Base-by-base conservation (phyloP, 768 basidiomycete species). In the Russula griseocarnosa region DNA sequence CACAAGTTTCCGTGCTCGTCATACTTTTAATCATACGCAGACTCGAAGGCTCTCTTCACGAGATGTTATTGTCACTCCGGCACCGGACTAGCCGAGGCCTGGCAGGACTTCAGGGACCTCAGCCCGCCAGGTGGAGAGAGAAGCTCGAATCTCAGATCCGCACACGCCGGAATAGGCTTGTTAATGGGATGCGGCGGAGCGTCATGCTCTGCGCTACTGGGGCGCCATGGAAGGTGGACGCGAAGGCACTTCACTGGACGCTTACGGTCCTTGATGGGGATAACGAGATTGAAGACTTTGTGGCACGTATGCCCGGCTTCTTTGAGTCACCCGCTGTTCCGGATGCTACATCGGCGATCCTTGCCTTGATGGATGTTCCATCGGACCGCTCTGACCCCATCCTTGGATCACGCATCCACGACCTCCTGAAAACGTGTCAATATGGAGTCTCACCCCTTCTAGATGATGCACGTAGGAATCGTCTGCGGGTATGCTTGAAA, bases 231-330 rank as follows among this genome's bases (percentile, higher is more conserved):
- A 20, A 28, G 20, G 32, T 36, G 28, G 61, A 61, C 26, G 26
- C 32, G 16, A 40, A 22, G 24, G 54, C 61, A 5, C 53, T 61
- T 30, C 13, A 46, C 54, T 61, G 61, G 61, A 61, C 54, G 13
- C 61, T 61, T 36, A 61, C 61, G 2, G 13, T 18, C 11, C 61
- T 61, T 20, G 61, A 49, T 2, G 54, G 34, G 10, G 61, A 61
- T 3, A n/a, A 47, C 18, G 61, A 55, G 24, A 36, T 61, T 32
- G 54, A 61, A 49, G 46, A 61, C 26, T 61, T 61, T 30, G 54
- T 49, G 1, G 53, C 54, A 38, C 61, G 61, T 7, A 47, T 61
- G 1, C 61, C 61, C 9, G 54, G 60, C 1, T 61, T 55, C n/a
- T 61, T 61, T 3, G 54, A 61, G 1, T 61, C 61, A 0, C 11